Conservation (phyloP, 257 asterid genomes). For the Ocimum tenuiflorum region DNA sequence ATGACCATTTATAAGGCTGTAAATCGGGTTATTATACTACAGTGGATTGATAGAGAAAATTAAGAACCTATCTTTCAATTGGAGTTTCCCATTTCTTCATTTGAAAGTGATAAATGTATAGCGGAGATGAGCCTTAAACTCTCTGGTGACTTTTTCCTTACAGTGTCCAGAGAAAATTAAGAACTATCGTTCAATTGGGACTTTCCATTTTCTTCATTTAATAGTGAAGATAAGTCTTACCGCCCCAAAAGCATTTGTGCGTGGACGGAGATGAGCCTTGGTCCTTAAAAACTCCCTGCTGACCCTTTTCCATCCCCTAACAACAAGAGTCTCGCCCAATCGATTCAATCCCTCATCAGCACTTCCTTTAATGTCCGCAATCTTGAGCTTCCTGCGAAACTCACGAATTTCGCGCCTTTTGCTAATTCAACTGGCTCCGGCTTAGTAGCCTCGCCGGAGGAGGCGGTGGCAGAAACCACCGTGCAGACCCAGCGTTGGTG, state of each 20-base stretch:
- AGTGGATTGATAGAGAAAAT: neutral
- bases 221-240: slow-evolving; percentile 44
- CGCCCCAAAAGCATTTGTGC: slow-evolving; percentile 97
- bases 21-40: neutral
- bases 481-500: slow-evolving; percentile 46
- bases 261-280: slow-evolving; percentile 97
- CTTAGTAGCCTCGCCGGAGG: slow-evolving; percentile 51
- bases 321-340: slow-evolving; percentile 62
- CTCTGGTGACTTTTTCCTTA: too few relatives aligned
- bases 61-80: neutral
- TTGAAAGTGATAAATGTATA: too few relatives aligned
- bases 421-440: slow-evolving; percentile 34
- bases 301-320: slow-evolving; percentile 93
- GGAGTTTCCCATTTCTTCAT: neutral
- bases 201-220: too few relatives aligned
- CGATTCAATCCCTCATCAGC: slow-evolving; percentile 60
- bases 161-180: too few relatives aligned
- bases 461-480: slow-evolving; percentile 38
- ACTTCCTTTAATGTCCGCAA: slow-evolving; percentile 77
- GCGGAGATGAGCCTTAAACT: too few relatives aligned
- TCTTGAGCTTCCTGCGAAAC: slow-evolving; percentile 56
- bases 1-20: neutral
- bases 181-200: too few relatives aligned
- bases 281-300: slow-evolving; percentile 92
- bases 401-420: slow-evolving; percentile 47